A percentile compares a stretch with the other conserved stretches of the same genome.
phyloP scores from a whole-genome alignment of 148 eudicot genomes.

The Fallopia convolvulus region DNA sequence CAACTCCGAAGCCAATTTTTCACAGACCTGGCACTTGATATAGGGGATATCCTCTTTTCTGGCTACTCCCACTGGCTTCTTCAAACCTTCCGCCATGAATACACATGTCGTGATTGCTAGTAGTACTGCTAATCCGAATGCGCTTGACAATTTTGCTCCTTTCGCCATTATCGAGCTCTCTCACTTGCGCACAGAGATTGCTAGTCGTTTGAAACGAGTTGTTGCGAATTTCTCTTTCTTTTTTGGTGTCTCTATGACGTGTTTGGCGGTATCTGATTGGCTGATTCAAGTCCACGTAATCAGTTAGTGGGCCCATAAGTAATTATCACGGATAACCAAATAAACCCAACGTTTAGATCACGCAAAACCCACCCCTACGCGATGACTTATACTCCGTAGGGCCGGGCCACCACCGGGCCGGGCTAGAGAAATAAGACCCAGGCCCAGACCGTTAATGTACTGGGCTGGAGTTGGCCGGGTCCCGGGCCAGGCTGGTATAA shows the following conservation, averaged over 20 bases:
- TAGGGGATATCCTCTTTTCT: conserved; percentile 85
- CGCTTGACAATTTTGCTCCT: not conserved
- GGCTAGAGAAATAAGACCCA: no score
- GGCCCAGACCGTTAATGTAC: no score
- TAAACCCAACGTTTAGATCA: not conserved
- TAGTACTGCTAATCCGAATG: conserved; percentile 14
- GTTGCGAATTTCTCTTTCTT: not conserved
- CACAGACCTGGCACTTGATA: conserved; percentile 85
- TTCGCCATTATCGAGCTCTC: conserved; percentile 28
- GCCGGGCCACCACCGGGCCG: no score
- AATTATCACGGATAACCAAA: no score
- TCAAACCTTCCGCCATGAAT: conserved; percentile 32
- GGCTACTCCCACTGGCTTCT: conserved; percentile 53
- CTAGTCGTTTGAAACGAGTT: not conserved
- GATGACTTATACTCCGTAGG: no score
- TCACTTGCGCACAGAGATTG: not conserved
- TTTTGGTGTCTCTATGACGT: conserved; percentile 22
- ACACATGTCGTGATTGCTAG: conserved; percentile 24
- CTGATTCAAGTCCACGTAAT: conserved; percentile 19
- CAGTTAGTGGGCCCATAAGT: not conserved
- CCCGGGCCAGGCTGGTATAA: no score
- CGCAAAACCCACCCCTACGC: not conserved
- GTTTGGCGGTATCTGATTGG: conserved; percentile 47
- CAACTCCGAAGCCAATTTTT: conserved; percentile 52
- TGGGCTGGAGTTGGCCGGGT: no score